Conservation (phyloP, 2,329 filamentous ascomycete species). For the Verticillium isaacii region DNA sequence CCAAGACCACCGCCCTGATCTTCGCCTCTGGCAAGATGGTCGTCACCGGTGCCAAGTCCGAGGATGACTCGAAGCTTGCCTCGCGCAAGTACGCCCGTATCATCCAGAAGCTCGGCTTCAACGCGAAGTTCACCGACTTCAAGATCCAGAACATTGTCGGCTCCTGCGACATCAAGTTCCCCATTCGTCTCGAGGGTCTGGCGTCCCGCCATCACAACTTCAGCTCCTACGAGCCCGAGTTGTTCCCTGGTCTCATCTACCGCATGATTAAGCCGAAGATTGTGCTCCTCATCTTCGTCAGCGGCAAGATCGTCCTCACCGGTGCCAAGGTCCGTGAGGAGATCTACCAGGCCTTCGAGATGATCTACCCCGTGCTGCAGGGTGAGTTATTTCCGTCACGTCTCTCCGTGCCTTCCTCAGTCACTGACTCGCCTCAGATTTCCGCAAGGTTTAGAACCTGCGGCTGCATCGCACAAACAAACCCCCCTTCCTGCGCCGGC, state of each 20-base stretch:
- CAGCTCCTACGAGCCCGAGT: slow-evolving; percentile 95
- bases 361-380: slow-evolving; percentile 94
- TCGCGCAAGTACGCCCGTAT: slow-evolving; percentile 97
- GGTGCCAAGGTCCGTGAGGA: slow-evolving; percentile 97
- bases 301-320: slow-evolving; percentile 95
- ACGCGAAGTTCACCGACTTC: slow-evolving; percentile 99
- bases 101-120: slow-evolving; percentile 99
- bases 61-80: slow-evolving; percentile 95
- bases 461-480: not conserved
- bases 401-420: not conserved
- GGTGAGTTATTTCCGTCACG: slow-evolving; percentile 44
- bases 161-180: slow-evolving; percentile 99
- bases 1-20: slow-evolving; percentile 96
- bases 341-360: slow-evolving; percentile 94
- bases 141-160: slow-evolving; percentile 99
- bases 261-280: slow-evolving; percentile 99
- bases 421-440: slow-evolving; percentile 33
- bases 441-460: slow-evolving; percentile 49
- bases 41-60: slow-evolving; percentile 94
- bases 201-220: slow-evolving; percentile 98
- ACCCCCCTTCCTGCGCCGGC: not conserved
- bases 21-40: slow-evolving; percentile 99
- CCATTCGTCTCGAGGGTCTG: slow-evolving; percentile 91
- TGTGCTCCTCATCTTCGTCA: slow-evolving; percentile 95
- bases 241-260: slow-evolving; percentile 99